Conservation (phyloP, 495 filamentous ascomycete species). For the Articulospora tetracladia region DNA sequence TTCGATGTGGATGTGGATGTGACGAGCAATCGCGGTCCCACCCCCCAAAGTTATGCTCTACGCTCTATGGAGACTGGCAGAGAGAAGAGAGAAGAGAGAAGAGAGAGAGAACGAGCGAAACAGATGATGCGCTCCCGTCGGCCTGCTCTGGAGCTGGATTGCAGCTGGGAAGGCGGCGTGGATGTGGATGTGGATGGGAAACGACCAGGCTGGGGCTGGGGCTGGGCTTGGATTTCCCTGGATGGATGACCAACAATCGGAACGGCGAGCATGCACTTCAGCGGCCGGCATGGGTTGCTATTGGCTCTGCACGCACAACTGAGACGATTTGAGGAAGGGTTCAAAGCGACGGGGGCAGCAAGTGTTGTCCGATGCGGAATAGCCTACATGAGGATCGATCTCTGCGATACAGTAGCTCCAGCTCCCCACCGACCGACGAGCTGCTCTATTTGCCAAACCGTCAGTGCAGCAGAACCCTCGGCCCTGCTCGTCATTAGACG, state of each 20-base stretch:
- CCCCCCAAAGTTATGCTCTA: no score
- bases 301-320: slow-evolving; percentile 15
- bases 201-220: slow-evolving; percentile 4
- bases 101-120: no score
- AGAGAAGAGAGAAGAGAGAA: no score
- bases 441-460: not conserved
- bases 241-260: slow-evolving; percentile 21
- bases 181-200: no score
- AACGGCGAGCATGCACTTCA: slow-evolving; percentile 15
- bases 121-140: no score
- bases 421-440: no score
- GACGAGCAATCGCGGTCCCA: no score
- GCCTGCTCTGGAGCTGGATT: no score
- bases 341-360: slow-evolving; percentile 8
- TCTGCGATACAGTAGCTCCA: not conserved
- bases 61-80: no score
- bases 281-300: not conserved
- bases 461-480: not conserved
- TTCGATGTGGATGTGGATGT: no score
- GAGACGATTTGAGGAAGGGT: slow-evolving; percentile 13
- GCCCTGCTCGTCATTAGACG: no score
- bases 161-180: no score
- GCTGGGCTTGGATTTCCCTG: slow-evolving; percentile 7
- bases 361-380: slow-evolving; percentile 16
- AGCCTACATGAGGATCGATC: slow-evolving; percentile 8